Base-by-base conservation (phyloP, 139 green algal species). In the Auxenochlorella pyrenoidosa region DNA sequence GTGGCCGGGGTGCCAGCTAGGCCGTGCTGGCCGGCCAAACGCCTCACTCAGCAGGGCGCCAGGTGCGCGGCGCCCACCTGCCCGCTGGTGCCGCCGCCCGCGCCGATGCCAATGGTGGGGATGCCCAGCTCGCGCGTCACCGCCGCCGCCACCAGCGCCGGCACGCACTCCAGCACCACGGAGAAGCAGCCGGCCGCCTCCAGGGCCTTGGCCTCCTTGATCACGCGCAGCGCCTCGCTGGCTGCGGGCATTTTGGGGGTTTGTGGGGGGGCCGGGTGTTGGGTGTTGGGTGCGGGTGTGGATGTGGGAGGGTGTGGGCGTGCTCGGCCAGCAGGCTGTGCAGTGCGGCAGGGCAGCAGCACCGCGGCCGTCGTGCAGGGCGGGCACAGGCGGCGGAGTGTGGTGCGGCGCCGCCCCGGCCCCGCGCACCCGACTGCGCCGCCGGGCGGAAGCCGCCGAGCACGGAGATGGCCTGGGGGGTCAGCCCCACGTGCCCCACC, bases 401-500 rank as follows among this genome's bases (percentile, higher is more conserved):
- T n/a, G n/a, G n/a, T n/a, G n/a, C n/a, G n/a, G n/a, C n/a, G n/a
- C n/a, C n/a, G n/a, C n/a, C n/a, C n/a, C 28, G 28, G 82, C 89
- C n/a, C 28, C 26, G 30, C 80, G 5, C 80, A 85, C 80, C 80
- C 51, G 81, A 93, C 76, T 97, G 93, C 3, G 94, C 98, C 83
- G 98, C 95, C 0, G 98, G 98, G 19, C 97, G 86, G 94, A 99
- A 99, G 28, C 98, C 98, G 54, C 98, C 96, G 75, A 95, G 82
- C 12, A 93, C 89, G 4, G 83, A 91, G 86, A 95, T 93, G 47
- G 91, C 78, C 85, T 94, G 91, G 16, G 98, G 98, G 0, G 96
- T 99, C 38, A 99, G 94, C 6, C 98, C 98, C 66, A 99, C 94
- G 86, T 99, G 98, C 1, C 98, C 98, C 96, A 99, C 98, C n/a